These are phyloP conservation scores for Yamadazyma oceani DNA, from an alignment of 1,139 yeast species.

Conservation along the genomic window DNA sequence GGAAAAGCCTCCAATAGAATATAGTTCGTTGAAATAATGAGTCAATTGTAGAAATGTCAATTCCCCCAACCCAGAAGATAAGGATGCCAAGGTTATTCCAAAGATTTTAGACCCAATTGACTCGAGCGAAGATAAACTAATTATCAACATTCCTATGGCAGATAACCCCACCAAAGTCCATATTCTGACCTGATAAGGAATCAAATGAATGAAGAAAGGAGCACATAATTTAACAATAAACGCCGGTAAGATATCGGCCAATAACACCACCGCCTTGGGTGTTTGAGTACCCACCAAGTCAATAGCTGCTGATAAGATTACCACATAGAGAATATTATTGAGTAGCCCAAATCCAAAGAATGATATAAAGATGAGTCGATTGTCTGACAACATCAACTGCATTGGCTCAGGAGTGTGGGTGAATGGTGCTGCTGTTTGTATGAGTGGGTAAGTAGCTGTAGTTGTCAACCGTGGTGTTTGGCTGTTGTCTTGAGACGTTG, in stretches of 20 bases:
- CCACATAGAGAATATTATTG: constrained; percentile 88
- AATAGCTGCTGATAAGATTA: constrained; percentile 86
- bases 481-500: no score
- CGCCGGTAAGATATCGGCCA: constrained; percentile 88
- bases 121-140: constrained; percentile 45
- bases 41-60: constrained; percentile 83
- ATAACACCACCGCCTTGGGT: constrained; percentile 82
- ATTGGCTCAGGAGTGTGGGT: neutral
- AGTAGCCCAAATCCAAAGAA: constrained; percentile 86
- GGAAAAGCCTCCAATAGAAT: constrained; percentile 80
- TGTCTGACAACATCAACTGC: constrained; percentile 10
- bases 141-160: constrained; percentile 70
- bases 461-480: no score
- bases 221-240: constrained; percentile 68
- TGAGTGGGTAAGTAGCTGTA: no score
- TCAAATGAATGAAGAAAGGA: constrained; percentile 72
- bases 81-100: constrained; percentile 81
- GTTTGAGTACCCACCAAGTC: constrained; percentile 82
- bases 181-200: constrained; percentile 62
- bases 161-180: constrained; percentile 58
- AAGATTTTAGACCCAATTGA: constrained; percentile 41
- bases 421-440: no score
- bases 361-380: constrained; percentile 38
- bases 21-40: constrained; percentile 54
- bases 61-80: constrained; percentile 89